Conservation (phyloP, 495 filamentous ascomycete species). For the Pyrenula massariospora region DNA sequence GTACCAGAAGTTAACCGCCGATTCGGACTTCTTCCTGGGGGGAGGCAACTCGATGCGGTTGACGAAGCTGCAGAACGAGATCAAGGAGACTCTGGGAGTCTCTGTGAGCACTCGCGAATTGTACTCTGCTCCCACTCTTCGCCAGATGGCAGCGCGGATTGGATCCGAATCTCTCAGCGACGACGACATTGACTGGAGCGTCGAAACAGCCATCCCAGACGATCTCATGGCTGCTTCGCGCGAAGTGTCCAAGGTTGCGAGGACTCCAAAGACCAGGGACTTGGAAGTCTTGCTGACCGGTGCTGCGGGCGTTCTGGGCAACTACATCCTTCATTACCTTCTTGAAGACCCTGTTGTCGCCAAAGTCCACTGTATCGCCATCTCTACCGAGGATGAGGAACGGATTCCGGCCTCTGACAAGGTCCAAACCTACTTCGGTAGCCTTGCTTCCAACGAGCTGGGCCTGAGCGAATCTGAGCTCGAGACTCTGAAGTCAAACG, state of each 20-base stretch:
- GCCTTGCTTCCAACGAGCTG: background rate
- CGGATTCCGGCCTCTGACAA: background rate
- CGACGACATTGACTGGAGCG: background rate
- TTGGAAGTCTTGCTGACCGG: background rate
- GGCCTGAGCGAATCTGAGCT: background rate
- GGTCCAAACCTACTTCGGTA: background rate
- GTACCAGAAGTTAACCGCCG: background rate
- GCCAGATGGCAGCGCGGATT: slow-evolving; percentile 4
- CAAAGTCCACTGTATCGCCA: slow-evolving; percentile 20
- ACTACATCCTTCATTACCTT: slow-evolving; percentile 13
- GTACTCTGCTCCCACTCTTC: slow-evolving; percentile 5
- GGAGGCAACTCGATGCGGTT: slow-evolving; percentile 27
- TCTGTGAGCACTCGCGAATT: slow-evolving; percentile 4
- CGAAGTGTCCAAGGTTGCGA: background rate
- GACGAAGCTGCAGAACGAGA: slow-evolving; percentile 13
- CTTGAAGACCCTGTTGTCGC: slow-evolving; percentile 10
- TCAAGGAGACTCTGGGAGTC: slow-evolving; percentile 4
- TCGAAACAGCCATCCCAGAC: slow-evolving; percentile 1
- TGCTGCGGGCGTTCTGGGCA: slow-evolving; percentile 23
- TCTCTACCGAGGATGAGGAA: slow-evolving; percentile 5
- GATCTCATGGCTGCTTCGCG: background rate
- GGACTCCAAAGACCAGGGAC: slow-evolving; percentile 1
- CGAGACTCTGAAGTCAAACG: background rate
- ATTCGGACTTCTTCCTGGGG: slow-evolving; percentile 25
- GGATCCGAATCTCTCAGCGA: background rate